Conservation (phyloP, 495 filamentous ascomycete genomes). For the Cercophora newfieldiana region DNA sequence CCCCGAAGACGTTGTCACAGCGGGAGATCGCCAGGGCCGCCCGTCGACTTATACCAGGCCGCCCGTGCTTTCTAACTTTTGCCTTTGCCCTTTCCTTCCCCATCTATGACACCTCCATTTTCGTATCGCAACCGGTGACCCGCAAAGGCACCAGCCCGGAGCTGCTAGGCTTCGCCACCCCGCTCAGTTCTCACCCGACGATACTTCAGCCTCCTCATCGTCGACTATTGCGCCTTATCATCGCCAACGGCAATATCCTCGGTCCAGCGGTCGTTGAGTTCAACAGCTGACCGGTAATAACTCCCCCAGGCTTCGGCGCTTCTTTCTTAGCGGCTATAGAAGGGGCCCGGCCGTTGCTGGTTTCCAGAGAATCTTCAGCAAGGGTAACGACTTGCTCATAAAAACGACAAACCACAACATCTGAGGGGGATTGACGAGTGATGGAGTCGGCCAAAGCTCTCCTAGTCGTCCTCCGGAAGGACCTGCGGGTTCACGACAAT, state of each 20-base stretch:
- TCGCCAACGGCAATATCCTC: too few species aligned
- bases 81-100: neutral
- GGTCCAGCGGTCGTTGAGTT: too few species aligned
- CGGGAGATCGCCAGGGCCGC: neutral
- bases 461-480: slow-evolving; percentile 64
- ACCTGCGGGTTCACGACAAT: slow-evolving; percentile 69
- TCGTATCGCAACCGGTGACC: neutral
- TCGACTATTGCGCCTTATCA: too few species aligned
- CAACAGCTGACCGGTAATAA: too few species aligned
- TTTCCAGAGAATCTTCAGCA: too few species aligned
- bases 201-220: neutral
- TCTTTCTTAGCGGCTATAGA: too few species aligned
- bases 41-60: neutral
- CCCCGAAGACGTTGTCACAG: neutral
- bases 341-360: too few species aligned
- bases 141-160: neutral
- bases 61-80: neutral
- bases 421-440: too few species aligned
- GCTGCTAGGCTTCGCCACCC: slow-evolving; percentile 5
- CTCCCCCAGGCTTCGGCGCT: too few species aligned
- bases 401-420: too few species aligned
- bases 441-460: slow-evolving; percentile 39
- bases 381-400: too few species aligned
- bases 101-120: neutral
- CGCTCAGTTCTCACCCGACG: neutral